A percentile compares a stretch with the other conserved stretches of the same genome.
These are phyloP conservation scores for Wickerhamomyces tratensis DNA, from an alignment of 805 yeast species.

Conservation along the genomic window DNA sequence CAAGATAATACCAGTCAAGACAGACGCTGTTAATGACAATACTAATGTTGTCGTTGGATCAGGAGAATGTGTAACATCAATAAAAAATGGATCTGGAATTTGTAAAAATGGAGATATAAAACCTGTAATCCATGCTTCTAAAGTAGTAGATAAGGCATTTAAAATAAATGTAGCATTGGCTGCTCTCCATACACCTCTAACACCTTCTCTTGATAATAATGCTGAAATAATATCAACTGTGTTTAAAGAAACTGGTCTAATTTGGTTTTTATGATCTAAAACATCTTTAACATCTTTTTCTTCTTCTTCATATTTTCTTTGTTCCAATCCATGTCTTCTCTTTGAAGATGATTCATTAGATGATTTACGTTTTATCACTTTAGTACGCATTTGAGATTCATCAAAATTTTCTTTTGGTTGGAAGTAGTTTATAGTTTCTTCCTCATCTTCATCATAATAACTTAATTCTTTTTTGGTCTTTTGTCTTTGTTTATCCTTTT, in stretches of 20 bases:
- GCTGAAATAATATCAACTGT: conserved; percentile 59
- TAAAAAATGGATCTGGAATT: conserved; percentile 82
- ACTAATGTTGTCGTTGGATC: conserved; percentile 62
- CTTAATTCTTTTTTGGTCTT: conserved; percentile 10
- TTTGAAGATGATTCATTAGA: neutral
- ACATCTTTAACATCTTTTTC: conserved; percentile 1
- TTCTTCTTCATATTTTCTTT: conserved; percentile 1
- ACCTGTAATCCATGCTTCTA: conserved; percentile 91
- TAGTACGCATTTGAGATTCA: conserved; percentile 10
- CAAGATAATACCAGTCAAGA: conserved; percentile 60
- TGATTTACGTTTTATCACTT: conserved; percentile 4
- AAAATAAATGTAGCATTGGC: conserved; percentile 73
- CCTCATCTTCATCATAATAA: conserved; percentile 22
- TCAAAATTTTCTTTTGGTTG: conserved; percentile 18
- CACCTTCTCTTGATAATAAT: conserved; percentile 60
- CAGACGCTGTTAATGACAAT: conserved; percentile 61
- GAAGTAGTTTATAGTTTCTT: conserved; percentile 35
- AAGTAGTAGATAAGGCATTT: conserved; percentile 61
- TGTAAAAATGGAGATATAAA: conserved; percentile 71
- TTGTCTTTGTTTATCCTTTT: conserved; percentile 3
- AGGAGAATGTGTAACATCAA: conserved; percentile 72
- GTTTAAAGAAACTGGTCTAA: conserved; percentile 50
- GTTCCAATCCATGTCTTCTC: conserved; percentile 1
- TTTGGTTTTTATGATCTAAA: conserved; percentile 16
- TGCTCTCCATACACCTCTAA: conserved; percentile 63